These are phyloP conservation scores for Exsudoporus frostii DNA, from an alignment of 768 basidiomycete species.

Conservation along the genomic window DNA sequence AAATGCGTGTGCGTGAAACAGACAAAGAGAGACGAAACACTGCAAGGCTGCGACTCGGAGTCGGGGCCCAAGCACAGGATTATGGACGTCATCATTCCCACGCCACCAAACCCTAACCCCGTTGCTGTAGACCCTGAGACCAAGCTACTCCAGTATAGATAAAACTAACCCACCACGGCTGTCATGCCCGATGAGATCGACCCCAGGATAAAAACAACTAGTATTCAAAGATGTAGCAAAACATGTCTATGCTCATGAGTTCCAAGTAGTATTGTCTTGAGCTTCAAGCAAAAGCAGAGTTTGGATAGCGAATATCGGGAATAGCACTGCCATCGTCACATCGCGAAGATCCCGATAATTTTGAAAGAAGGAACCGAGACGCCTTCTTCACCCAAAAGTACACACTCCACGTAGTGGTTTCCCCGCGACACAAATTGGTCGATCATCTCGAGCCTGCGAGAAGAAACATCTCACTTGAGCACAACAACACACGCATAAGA, in stretches of 20 bases:
- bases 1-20: not conserved
- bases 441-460: constrained; percentile 71
- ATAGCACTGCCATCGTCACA: constrained; percentile 36
- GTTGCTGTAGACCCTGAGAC: too few relatives aligned
- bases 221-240: not conserved
- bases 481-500: not conserved
- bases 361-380: constrained; percentile 78
- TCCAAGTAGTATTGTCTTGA: not conserved
- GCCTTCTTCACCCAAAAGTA: constrained; percentile 85
- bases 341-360: constrained; percentile 86
- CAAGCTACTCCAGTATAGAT: too few relatives aligned
- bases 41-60: not conserved
- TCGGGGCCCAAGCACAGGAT: not conserved
- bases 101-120: constrained; percentile 15
- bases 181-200: too few relatives aligned
- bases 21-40: not conserved
- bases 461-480: constrained; percentile 1
- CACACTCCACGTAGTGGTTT: constrained; percentile 91
- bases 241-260: not conserved
- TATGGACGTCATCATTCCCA: constrained; percentile 23
- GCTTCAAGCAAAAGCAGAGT: not conserved
- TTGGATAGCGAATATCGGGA: not conserved
- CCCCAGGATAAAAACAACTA: not conserved
- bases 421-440: constrained; percentile 84
- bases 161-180: too few relatives aligned